A percentile compares a stretch with the other conserved stretches of the same genome.
Conservation (phyloP, 208 protist genomes). For the Acanthamoeba sp. region DNA sequence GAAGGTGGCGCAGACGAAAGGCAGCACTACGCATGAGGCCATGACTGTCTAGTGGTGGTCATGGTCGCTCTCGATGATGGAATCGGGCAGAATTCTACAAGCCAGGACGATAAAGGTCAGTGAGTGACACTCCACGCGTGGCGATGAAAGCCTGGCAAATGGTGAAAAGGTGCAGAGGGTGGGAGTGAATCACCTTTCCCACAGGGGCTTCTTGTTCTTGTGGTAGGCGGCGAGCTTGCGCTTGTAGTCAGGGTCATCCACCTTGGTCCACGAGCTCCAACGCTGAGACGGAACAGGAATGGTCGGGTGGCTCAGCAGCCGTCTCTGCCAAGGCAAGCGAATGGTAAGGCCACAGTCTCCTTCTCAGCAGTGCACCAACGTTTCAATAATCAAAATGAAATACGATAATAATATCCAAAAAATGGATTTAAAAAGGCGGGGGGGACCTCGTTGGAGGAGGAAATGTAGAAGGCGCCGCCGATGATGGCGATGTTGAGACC, state of each 20-base stretch:
- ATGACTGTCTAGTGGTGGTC: slow-evolving; percentile 24
- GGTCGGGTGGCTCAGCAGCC: neutral
- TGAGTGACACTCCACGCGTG: neutral
- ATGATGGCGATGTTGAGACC: neutral
- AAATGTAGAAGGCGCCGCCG: slow-evolving; percentile 41
- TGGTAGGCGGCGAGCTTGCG: slow-evolving; percentile 59
- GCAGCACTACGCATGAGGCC: no score
- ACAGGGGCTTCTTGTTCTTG: slow-evolving; percentile 64
- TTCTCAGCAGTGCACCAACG: no score
- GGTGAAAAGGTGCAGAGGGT: no score
- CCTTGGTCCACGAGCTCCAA: slow-evolving; percentile 21
- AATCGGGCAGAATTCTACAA: neutral
- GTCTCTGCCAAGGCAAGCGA: neutral
- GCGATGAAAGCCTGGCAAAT: no score
- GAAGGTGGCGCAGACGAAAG: no score
- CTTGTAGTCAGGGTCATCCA: slow-evolving; percentile 65
- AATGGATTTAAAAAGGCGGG: neutral
- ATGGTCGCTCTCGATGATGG: slow-evolving; percentile 17
- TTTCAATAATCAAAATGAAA: no score
- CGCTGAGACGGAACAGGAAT: slow-evolving; percentile 50
- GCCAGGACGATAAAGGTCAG: neutral
- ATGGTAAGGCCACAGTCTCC: neutral
- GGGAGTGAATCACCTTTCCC: neutral
- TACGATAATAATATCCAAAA: no score
- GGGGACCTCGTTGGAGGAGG: slow-evolving; percentile 40